These are phyloP conservation scores for Sphaerostilbella broomeana DNA, from an alignment of 2,329 filamentous ascomycete species.

Conservation along the genomic window DNA sequence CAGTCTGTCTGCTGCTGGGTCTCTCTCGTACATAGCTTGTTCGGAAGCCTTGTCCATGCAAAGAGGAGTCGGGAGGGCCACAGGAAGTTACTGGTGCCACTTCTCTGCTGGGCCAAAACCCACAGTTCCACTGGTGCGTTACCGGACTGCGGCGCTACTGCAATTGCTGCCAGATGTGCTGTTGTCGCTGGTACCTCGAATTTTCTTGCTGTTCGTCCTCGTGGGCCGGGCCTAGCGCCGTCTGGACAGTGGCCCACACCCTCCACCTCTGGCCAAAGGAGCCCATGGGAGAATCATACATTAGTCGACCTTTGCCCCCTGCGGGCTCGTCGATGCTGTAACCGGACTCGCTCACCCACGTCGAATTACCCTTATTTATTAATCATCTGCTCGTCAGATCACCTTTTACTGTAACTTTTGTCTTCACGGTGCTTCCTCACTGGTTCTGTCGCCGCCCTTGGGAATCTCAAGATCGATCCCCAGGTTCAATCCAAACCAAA, in stretches of 20 bases:
- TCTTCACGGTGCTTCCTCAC: too few species aligned
- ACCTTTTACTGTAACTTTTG: too few species aligned
- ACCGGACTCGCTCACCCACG: neutral
- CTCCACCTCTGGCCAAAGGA: neutral
- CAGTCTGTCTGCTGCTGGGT: too few species aligned
- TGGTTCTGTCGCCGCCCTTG: too few species aligned
- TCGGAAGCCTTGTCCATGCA: too few species aligned
- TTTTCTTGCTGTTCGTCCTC: constrained; percentile 4
- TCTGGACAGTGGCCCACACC: constrained; percentile 6
- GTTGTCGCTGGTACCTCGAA: neutral
- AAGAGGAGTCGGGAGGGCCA: too few species aligned
- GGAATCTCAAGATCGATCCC: too few species aligned
- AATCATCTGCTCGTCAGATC: too few species aligned
- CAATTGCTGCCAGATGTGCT: constrained; percentile 2
- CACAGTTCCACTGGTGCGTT: neutral
- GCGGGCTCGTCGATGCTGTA: constrained; percentile 7
- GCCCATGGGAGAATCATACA: constrained; percentile 10
- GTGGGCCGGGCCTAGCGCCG: constrained; percentile 14
- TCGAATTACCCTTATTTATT: neutral
- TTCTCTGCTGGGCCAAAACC: neutral
- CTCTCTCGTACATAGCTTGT: too few species aligned
- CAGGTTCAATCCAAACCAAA: too few species aligned
- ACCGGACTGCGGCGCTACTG: constrained; percentile 4
- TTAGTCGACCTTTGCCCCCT: constrained; percentile 12
- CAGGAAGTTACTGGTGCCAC: too few species aligned